Evolutionary conservation across 139 green algal genomes (phyloP).

Genomic region (Raphidocelis subcapitata): DNA sequence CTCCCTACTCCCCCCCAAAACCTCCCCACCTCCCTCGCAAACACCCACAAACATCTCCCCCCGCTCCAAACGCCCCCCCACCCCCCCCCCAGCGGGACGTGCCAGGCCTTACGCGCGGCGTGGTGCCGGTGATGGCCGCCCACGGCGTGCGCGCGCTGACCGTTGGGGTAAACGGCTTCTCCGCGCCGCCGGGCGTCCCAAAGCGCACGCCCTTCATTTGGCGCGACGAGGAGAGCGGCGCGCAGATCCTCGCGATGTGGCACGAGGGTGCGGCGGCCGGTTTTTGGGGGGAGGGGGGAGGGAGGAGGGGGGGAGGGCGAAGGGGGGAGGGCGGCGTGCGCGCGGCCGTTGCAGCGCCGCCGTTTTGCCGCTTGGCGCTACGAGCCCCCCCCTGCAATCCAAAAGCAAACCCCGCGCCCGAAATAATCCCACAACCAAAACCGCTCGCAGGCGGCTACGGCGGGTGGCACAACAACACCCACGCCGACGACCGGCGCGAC

Average conservation of each 20-base stretch:
- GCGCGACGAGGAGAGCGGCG: conserved; percentile 14
- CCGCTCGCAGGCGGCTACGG: conserved; percentile 28
- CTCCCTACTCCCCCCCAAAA: too few relatives aligned
- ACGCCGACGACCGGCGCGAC: conserved; percentile 13
- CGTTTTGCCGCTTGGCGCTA: too few relatives aligned
- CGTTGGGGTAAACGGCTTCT: conserved; percentile 31
- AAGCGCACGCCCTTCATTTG: conserved; percentile 34
- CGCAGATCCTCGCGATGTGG: conserved; percentile 25
- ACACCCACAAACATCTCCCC: too few relatives aligned
- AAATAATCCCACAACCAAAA: too few relatives aligned
- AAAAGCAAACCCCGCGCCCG: too few relatives aligned
- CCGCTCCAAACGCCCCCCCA: too few relatives aligned
- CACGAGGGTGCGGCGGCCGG: conserved; percentile 11
- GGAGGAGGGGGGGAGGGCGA: too few relatives aligned
- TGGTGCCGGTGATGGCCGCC: conserved; percentile 40
- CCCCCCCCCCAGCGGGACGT: conserved; percentile 52
- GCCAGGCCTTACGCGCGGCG: conserved; percentile 54
- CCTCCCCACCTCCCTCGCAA: too few relatives aligned
- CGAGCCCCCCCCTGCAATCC: too few relatives aligned
- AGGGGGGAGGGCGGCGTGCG: too few relatives aligned
- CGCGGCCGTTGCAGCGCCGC: too few relatives aligned
- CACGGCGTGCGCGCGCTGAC: conserved; percentile 24
- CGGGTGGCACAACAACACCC: background rate
- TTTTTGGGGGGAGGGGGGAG: background rate
- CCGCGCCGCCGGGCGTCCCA: conserved; percentile 29